These are phyloP conservation scores for Didymellaceae sp. DNA, from an alignment of 2,329 filamentous ascomycete genomes.

Conservation along the genomic window DNA sequence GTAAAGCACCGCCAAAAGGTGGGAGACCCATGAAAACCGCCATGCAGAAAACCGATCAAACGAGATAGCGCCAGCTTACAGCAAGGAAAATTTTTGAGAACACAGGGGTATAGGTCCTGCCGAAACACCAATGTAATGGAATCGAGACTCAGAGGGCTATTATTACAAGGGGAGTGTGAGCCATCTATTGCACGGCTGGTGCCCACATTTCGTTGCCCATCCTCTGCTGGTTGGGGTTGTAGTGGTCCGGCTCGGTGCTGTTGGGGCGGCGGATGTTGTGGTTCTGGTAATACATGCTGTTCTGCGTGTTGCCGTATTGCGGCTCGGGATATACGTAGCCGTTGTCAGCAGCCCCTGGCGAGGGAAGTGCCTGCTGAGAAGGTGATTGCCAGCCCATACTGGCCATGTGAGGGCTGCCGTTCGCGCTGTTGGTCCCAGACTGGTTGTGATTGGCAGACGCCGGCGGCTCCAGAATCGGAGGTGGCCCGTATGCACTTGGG, in stretches of 20 bases:
- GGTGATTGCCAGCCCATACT: constrained; percentile 87
- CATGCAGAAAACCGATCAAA: constrained; percentile 35
- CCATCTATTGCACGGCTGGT: constrained; percentile 49
- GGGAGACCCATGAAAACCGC: constrained; percentile 32
- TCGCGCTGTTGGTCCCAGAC: constrained; percentile 65
- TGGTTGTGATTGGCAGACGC: constrained; percentile 78
- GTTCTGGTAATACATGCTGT: constrained; percentile 74
- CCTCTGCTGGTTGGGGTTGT: constrained; percentile 51
- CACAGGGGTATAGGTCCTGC: constrained; percentile 52
- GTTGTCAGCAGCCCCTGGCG: constrained; percentile 70
- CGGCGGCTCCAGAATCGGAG: constrained; percentile 82
- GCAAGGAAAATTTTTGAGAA: constrained; percentile 45
- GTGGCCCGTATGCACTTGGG: constrained; percentile 80
- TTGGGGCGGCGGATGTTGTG: constrained; percentile 74
- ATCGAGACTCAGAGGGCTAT: constrained; percentile 37
- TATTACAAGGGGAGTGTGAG: constrained; percentile 38
- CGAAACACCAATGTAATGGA: constrained; percentile 47
- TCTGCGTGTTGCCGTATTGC: constrained; percentile 64
- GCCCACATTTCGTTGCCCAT: constrained; percentile 51
- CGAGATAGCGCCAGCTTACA: constrained; percentile 39
- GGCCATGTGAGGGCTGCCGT: constrained; percentile 84
- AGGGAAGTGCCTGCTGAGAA: constrained; percentile 73
- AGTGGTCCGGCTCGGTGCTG: constrained; percentile 70
- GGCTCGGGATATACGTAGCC: constrained; percentile 85
- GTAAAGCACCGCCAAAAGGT: constrained; percentile 24